Conservation (phyloP, 2,329 filamentous ascomycete species). For the Pseudovirgaria hyperparasitica region DNA sequence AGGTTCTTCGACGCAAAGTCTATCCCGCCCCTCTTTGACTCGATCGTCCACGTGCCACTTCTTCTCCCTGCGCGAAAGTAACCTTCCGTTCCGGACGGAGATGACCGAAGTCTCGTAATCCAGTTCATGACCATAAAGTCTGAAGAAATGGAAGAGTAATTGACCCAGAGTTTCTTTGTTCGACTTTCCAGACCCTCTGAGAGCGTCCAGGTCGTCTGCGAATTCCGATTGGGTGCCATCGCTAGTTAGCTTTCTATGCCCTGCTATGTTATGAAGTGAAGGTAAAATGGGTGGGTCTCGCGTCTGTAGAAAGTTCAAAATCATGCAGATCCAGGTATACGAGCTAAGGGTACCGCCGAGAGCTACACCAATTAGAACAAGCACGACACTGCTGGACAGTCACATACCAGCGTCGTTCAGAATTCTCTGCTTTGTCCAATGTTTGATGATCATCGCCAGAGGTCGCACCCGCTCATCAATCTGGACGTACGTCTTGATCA, state of each 20-base stretch:
- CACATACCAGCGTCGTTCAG: conserved; percentile 88
- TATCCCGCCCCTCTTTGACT: conserved; percentile 45
- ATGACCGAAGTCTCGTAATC: conserved; percentile 76
- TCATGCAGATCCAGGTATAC: conserved; percentile 98
- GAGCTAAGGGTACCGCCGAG: conserved; percentile 92
- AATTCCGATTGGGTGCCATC: conserved; percentile 54
- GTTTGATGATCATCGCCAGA: conserved; percentile 91
- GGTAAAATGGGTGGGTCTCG: conserved; percentile 75
- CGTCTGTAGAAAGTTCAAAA: conserved; percentile 89
- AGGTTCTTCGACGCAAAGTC: conserved; percentile 89
- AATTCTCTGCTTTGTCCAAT: conserved; percentile 88
- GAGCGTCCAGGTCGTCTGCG: conserved; percentile 68
- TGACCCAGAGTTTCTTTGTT: conserved; percentile 77
- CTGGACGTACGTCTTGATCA: conserved; percentile 95
- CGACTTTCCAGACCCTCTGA: conserved; percentile 59
- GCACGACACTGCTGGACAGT: background rate
- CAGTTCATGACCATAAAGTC: conserved; percentile 86
- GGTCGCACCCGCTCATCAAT: conserved; percentile 83
- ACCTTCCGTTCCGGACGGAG: conserved; percentile 69
- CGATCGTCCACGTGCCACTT: conserved; percentile 59
- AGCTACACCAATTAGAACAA: conserved; percentile 37
- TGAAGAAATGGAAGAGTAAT: conserved; percentile 91
- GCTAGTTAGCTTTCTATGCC: conserved; percentile 48
- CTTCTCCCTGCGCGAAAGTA: conserved; percentile 73
- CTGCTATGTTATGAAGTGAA: conserved; percentile 63